These are phyloP conservation scores for Fusarium goolgardi DNA, from an alignment of 2,329 filamentous ascomycete genomes.

Conservation along the genomic window DNA sequence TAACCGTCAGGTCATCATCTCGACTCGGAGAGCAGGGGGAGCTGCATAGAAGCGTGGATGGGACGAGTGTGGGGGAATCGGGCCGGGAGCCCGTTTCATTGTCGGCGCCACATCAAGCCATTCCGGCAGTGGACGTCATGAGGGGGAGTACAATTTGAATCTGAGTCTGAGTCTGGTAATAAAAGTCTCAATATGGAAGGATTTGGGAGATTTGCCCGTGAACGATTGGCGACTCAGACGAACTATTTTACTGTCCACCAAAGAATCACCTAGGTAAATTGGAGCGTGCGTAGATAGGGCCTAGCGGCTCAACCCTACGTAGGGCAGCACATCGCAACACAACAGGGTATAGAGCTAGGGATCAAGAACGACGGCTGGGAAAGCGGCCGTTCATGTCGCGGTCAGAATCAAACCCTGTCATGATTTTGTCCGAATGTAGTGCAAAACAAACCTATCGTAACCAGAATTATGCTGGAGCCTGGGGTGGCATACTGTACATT, in stretches of 20 bases:
- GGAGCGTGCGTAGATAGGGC: neutral
- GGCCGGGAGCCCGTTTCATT: slow-evolving; percentile 40
- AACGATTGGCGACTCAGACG: neutral
- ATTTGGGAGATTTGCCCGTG: neutral
- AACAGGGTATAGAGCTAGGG: neutral
- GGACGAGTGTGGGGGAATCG: slow-evolving; percentile 47
- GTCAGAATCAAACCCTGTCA: slow-evolving; percentile 2
- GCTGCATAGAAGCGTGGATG: slow-evolving; percentile 31
- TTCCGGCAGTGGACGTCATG: slow-evolving; percentile 43
- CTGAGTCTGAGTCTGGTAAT: neutral
- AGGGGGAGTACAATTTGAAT: slow-evolving; percentile 2
- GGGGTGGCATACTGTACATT: slow-evolving; percentile 4
- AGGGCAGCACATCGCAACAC: neutral
- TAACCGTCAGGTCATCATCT: slow-evolving; percentile 24
- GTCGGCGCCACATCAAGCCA: slow-evolving; percentile 43
- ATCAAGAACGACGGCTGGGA: neutral
- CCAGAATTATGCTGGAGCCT: slow-evolving; percentile 23
- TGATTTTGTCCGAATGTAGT: neutral
- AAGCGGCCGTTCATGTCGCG: slow-evolving; percentile 4
- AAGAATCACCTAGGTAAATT: neutral
- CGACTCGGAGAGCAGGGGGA: slow-evolving; percentile 5
- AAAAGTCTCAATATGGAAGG: neutral
- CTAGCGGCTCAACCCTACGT: neutral
- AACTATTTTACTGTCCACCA: neutral
- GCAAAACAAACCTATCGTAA: slow-evolving; percentile 1